Evolutionary conservation across 352 stramenopile genomes (phyloP).

Genomic region (Phytophthora idaei): DNA sequence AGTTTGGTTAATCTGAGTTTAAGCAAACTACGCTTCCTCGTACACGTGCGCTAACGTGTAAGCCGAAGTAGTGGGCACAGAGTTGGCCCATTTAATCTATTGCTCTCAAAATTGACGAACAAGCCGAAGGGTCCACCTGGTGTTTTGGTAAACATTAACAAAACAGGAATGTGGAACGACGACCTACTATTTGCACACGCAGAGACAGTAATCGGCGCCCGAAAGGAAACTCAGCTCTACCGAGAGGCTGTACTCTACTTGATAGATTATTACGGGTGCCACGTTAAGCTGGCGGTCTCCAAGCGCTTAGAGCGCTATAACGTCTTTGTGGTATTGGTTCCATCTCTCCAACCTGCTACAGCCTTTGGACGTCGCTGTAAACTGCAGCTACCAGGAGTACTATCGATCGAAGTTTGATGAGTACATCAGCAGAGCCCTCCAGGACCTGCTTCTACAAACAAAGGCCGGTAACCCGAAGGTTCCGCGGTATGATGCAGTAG

Average conservation of each 20-base stretch:
- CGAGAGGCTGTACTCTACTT: constrained; percentile 6
- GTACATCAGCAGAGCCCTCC: background rate
- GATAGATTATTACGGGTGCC: constrained; percentile 15
- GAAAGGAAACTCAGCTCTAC: constrained; percentile 11
- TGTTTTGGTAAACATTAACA: constrained; percentile 13
- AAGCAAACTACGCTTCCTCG: too few species aligned
- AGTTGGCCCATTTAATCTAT: background rate
- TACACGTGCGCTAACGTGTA: too few species aligned
- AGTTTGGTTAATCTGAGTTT: too few species aligned
- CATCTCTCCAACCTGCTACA: constrained; percentile 22
- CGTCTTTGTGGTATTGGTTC: constrained; percentile 7
- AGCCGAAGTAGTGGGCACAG: too few species aligned
- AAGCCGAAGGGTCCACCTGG: constrained; percentile 7
- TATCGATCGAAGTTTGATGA: constrained; percentile 12
- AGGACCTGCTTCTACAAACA: background rate
- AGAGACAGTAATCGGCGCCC: background rate
- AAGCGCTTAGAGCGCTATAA: constrained; percentile 13
- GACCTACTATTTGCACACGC: constrained; percentile 9
- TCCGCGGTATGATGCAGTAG: constrained; percentile 1
- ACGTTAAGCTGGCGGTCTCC: constrained; percentile 11
- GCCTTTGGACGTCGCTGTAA: constrained; percentile 7
- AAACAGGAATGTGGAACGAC: constrained; percentile 7
- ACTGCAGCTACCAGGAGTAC: constrained; percentile 19
- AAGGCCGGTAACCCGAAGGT: constrained; percentile 10
- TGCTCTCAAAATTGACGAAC: constrained; percentile 11